Conservation (phyloP, 305 asterid genomes). For the Solanum hybrid region DNA sequence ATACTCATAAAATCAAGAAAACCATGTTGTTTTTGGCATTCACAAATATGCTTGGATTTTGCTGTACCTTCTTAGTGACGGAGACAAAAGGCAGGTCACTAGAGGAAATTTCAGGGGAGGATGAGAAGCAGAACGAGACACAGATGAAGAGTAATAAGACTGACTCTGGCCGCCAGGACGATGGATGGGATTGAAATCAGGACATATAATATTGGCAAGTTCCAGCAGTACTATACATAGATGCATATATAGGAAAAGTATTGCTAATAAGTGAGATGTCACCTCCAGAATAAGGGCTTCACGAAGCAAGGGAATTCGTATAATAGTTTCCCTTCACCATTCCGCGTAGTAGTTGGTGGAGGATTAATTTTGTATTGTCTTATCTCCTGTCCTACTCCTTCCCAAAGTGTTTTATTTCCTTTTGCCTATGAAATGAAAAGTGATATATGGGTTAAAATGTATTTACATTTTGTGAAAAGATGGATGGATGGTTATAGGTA, state of each 20-base stretch:
- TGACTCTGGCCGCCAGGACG: constrained; percentile 14
- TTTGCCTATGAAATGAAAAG: too few species aligned
- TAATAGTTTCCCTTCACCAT: background rate
- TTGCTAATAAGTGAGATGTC: constrained; percentile 10
- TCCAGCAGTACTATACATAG: background rate
- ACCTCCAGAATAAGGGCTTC: constrained; percentile 1
- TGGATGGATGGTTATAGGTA: too few species aligned
- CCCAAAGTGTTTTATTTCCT: background rate
- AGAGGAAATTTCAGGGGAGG: constrained; percentile 58
- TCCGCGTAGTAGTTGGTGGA: background rate
- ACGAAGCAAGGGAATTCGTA: background rate
- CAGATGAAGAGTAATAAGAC: constrained; percentile 8
- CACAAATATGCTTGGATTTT: constrained; percentile 48
- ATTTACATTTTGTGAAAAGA: too few species aligned
- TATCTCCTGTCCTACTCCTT: background rate
- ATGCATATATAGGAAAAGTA: background rate
- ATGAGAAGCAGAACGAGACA: constrained; percentile 24
- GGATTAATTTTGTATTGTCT: background rate
- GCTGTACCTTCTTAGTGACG: constrained; percentile 43
- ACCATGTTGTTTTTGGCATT: constrained; percentile 38
- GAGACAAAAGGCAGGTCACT: constrained; percentile 52
- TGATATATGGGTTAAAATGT: too few species aligned
- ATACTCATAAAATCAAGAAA: constrained; percentile 23
- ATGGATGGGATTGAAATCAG: constrained; percentile 25
- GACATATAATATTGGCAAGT: background rate